A percentile compares a stretch with the other conserved stretches of the same genome.
Conservation (phyloP, 495 filamentous ascomycete species). For the Durotheca rogersii region DNA sequence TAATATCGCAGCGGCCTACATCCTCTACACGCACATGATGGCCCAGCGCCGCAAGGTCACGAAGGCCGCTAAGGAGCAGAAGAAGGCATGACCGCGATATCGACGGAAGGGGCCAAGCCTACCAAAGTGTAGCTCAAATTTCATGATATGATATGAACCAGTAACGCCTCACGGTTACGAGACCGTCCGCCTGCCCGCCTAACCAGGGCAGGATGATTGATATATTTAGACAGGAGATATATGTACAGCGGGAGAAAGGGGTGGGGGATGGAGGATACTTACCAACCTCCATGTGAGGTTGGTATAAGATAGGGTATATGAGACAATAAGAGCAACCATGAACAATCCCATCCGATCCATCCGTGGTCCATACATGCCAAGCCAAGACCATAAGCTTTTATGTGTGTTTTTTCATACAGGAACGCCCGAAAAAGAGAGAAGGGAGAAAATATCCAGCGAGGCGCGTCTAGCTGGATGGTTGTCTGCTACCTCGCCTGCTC, state of each 20-base stretch:
- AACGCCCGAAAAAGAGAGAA: too few relatives aligned
- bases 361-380: too few relatives aligned
- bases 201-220: too few relatives aligned
- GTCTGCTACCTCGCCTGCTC: slow-evolving; percentile 35
- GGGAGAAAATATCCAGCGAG: background rate
- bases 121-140: too few relatives aligned
- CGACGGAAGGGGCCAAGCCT: too few relatives aligned
- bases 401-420: too few relatives aligned
- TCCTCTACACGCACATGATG: slow-evolving; percentile 94
- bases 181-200: background rate
- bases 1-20: slow-evolving; percentile 65
- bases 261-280: too few relatives aligned
- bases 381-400: too few relatives aligned
- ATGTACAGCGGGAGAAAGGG: too few relatives aligned
- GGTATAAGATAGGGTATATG: background rate
- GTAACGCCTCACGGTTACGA: background rate
- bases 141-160: slow-evolving; percentile 3
- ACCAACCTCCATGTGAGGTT: background rate
- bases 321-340: background rate
- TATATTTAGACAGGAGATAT: too few relatives aligned
- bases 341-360: too few relatives aligned
- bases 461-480: slow-evolving; percentile 20
- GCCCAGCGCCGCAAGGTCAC: slow-evolving; percentile 77
- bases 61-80: slow-evolving; percentile 50
- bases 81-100: slow-evolving; percentile 39